Conservation (phyloP, 148 eudicot genomes). For the Rhododendron ovatum region DNA sequence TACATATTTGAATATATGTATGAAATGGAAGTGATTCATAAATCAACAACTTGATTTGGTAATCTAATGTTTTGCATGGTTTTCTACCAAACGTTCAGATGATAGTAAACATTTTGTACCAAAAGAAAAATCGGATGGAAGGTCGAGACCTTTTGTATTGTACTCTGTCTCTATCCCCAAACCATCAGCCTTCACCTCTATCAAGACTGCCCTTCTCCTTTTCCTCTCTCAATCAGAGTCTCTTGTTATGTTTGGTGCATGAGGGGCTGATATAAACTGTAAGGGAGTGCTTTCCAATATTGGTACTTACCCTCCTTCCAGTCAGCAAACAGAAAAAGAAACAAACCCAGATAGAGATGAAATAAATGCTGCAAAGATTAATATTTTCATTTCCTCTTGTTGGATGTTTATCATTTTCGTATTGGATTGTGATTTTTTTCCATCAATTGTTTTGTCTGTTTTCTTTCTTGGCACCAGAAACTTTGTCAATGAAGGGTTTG, state of each 20-base stretch:
- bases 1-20: neutral
- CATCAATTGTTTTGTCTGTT: constrained; percentile 11
- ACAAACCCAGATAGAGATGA: neutral
- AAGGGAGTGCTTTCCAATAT: neutral
- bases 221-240: neutral
- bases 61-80: neutral
- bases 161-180: neutral
- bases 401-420: neutral
- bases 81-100: neutral
- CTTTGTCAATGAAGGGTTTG: constrained; percentile 94
- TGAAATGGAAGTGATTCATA: neutral
- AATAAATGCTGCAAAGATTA: neutral
- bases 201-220: neutral
- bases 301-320: neutral
- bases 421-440: constrained; percentile 1
- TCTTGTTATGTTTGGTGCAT: neutral
- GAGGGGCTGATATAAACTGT: neutral
- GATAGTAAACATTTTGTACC: neutral
- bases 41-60: neutral
- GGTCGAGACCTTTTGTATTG: neutral
- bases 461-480: constrained; percentile 48
- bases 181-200: neutral
- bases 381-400: neutral
- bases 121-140: neutral
- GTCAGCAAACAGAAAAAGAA: neutral